phyloP scores from a whole-genome alignment of 768 basidiomycete genomes.

The Asterophora lycoperdoides region DNA sequence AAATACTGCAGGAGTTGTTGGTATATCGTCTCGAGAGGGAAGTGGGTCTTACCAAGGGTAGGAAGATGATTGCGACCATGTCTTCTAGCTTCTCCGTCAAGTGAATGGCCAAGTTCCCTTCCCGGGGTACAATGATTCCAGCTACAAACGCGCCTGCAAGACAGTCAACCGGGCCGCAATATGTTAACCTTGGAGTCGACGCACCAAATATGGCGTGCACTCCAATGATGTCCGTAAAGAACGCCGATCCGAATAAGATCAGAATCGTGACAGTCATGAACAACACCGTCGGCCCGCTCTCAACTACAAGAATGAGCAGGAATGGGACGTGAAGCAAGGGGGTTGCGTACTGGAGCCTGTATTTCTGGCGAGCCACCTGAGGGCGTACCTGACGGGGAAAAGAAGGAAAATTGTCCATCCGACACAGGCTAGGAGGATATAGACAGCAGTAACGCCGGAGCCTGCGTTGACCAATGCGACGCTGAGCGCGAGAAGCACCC shows the following conservation, averaged over 20 bases:
- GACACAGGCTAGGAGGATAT: conserved; percentile 74
- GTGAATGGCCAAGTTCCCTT: conserved; percentile 80
- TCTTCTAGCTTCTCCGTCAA: conserved; percentile 98
- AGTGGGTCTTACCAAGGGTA: conserved; percentile 59
- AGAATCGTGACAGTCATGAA: conserved; percentile 87
- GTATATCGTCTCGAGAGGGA: not conserved
- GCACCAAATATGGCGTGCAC: conserved; percentile 87
- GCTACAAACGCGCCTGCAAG: conserved; percentile 70
- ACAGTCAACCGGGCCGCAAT: not conserved
- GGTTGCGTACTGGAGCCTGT: conserved; percentile 67
- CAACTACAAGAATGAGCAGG: conserved; percentile 29
- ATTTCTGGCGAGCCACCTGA: conserved; percentile 68
- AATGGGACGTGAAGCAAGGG: not conserved
- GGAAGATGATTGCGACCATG: conserved; percentile 84
- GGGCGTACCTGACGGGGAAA: conserved; percentile 54
- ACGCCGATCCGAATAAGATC: conserved; percentile 79
- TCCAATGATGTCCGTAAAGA: conserved; percentile 91
- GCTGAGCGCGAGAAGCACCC: conserved; percentile 85
- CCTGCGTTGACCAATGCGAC: conserved; percentile 91
- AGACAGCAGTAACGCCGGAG: conserved; percentile 78
- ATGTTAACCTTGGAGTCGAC: conserved; percentile 6
- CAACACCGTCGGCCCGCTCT: conserved; percentile 79
- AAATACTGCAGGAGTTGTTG: conserved; percentile 62
- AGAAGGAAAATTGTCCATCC: conserved; percentile 79
- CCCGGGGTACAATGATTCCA: conserved; percentile 79